These are phyloP conservation scores for Fusarium bulbicola DNA, from an alignment of 2,329 filamentous ascomycete genomes.

Conservation along the genomic window DNA sequence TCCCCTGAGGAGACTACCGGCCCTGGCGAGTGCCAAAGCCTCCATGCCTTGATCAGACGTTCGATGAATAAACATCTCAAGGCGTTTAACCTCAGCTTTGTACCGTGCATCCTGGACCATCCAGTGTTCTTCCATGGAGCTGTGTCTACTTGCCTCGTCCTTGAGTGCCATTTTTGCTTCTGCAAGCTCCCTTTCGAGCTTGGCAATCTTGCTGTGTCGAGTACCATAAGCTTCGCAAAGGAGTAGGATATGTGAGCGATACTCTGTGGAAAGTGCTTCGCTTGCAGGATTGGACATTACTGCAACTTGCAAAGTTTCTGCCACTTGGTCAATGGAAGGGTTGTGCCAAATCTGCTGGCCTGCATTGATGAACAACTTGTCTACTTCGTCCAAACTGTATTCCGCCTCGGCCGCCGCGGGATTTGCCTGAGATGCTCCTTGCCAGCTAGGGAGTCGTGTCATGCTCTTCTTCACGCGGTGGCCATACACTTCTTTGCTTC, in stretches of 20 bases:
- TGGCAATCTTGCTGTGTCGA: conserved; percentile 42
- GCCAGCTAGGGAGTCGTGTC: conserved; percentile 25
- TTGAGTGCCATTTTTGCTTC: conserved; percentile 47
- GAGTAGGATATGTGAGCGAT: conserved; percentile 54
- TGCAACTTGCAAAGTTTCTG: conserved; percentile 53
- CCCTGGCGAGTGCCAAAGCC: conserved; percentile 55
- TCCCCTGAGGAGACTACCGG: conserved; percentile 49
- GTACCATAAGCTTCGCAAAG: conserved; percentile 50
- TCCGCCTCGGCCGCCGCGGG: not conserved
- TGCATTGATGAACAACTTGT: conserved; percentile 26
- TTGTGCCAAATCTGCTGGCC: conserved; percentile 48
- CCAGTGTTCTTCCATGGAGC: conserved; percentile 34
- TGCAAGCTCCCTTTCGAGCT: conserved; percentile 49
- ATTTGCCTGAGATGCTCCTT: conserved; percentile 3
- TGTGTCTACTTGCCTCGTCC: conserved; percentile 50
- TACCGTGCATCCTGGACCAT: conserved; percentile 36
- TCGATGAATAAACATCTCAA: conserved; percentile 45
- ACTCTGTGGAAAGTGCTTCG: conserved; percentile 50
- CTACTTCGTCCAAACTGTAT: conserved; percentile 11
- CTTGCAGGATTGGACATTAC: conserved; percentile 51
- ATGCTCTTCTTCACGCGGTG: conserved; percentile 2
- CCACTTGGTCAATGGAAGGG: conserved; percentile 56
- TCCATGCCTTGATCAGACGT: conserved; percentile 55
- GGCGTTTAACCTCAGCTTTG: conserved; percentile 45
- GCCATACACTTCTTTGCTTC: not conserved